A percentile compares a stretch with the other conserved stretches of the same genome.
Conservation (phyloP, 495 filamentous ascomycete genomes). For the Xylaria castorea region DNA sequence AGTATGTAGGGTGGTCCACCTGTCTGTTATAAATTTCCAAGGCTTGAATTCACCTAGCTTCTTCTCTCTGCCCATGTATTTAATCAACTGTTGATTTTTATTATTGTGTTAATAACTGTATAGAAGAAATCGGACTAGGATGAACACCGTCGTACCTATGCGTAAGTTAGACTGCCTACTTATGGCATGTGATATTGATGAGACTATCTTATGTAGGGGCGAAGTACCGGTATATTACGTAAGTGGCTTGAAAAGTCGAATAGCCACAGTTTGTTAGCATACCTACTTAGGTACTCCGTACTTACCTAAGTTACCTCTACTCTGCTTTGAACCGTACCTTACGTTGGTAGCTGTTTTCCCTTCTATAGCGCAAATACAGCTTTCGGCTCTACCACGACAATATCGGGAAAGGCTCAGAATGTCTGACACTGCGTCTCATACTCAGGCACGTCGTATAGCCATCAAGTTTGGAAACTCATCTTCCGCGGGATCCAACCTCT, state of each 20-base stretch:
- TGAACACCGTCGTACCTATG: too few species aligned
- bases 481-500: constrained; percentile 31
- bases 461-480: constrained; percentile 44
- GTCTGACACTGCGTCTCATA: constrained; percentile 25
- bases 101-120: too few species aligned
- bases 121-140: not conserved
- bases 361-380: not conserved
- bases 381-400: not conserved
- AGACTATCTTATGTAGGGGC: not conserved
- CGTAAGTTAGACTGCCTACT: too few species aligned
- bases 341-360: not conserved
- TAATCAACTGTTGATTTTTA: too few species aligned
- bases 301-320: too few species aligned
- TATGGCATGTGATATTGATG: not conserved
- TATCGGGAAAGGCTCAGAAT: constrained; percentile 27
- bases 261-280: not conserved
- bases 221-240: not conserved
- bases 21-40: not conserved
- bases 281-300: too few species aligned
- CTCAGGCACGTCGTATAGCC: constrained; percentile 42
- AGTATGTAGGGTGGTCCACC: too few species aligned
- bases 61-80: too few species aligned
- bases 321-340: not conserved
- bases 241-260: not conserved
- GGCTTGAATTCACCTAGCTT: not conserved